Conservation (phyloP, 2,329 filamentous ascomycete species). For the Penicillium sp. region DNA sequence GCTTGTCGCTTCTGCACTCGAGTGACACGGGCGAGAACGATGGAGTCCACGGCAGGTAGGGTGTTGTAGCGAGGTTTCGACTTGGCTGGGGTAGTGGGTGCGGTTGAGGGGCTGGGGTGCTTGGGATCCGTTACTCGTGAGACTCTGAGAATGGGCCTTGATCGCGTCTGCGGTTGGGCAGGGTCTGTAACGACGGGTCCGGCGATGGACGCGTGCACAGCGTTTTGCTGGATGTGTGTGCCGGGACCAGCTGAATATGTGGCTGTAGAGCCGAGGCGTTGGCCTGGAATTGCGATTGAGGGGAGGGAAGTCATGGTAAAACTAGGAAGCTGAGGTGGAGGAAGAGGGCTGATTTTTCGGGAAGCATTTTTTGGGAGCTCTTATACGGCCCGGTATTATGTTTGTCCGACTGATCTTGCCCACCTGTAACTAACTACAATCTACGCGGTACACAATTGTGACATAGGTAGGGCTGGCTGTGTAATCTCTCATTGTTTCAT, state of each 20-base stretch:
- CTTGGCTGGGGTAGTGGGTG: conserved; percentile 8
- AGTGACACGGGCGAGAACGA: conserved; percentile 79
- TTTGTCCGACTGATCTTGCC: too few species aligned
- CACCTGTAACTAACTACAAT: too few species aligned
- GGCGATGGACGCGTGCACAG: conserved; percentile 77
- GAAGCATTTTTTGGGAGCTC: conserved; percentile 17
- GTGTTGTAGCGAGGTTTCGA: conserved; percentile 60
- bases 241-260: conserved; percentile 72
- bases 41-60: conserved; percentile 74
- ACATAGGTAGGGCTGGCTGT: too few species aligned
- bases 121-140: conserved; percentile 21
- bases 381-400: conserved; percentile 12
- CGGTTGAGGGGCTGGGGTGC: not conserved
- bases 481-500: too few species aligned
- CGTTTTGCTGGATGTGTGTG: conserved; percentile 72
- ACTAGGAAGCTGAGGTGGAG: conserved; percentile 19
- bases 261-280: conserved; percentile 65
- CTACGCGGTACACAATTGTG: too few species aligned
- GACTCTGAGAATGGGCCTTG: conserved; percentile 42
- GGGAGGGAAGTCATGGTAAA: conserved; percentile 32
- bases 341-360: conserved; percentile 9
- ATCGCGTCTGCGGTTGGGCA: conserved; percentile 34
- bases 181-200: conserved; percentile 62
- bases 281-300: conserved; percentile 72
- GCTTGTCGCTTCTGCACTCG: conserved; percentile 82